phyloP scores from a whole-genome alignment of 2,329 filamentous ascomycete genomes.

The Cercospora zeina region DNA sequence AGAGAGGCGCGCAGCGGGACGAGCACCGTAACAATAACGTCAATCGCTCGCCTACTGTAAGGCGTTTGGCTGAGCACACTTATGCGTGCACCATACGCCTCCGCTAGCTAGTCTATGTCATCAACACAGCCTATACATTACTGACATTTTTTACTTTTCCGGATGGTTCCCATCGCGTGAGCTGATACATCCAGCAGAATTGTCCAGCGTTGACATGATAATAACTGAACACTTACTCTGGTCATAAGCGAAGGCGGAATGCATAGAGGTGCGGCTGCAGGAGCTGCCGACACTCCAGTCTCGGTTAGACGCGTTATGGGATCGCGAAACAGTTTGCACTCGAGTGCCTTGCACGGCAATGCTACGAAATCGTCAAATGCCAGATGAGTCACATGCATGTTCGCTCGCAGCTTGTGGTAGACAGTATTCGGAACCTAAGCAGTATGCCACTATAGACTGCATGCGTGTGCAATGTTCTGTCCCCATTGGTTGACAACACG shows the following conservation, averaged over 20 bases:
- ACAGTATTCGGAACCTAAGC: not conserved
- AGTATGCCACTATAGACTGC: not conserved
- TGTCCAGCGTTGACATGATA: not conserved
- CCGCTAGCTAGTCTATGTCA: not conserved
- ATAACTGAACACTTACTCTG: not conserved
- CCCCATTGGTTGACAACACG: not conserved
- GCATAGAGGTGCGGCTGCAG: not conserved
- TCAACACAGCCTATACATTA: not conserved
- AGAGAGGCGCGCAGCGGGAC: not conserved
- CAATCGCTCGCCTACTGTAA: not conserved
- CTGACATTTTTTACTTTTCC: not conserved
- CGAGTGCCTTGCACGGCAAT: not conserved
- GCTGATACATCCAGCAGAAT: not conserved
- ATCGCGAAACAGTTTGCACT: not conserved
- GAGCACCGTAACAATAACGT: not conserved
- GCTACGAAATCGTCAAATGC: too few relatives aligned
- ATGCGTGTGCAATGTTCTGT: not conserved
- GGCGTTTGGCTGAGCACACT: not conserved
- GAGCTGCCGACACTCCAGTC: not conserved
- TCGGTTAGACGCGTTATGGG: not conserved
- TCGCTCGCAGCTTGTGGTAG: not conserved
- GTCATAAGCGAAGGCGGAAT: not conserved
- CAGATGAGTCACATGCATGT: not conserved
- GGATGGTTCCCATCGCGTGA: not conserved
- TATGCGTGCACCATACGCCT: not conserved